Percentiles rank a stretch among this genome's conserved stretches.
These are phyloP conservation scores for Trypanosoma caninum DNA, from an alignment of 208 protist species.

Conservation along the genomic window DNA sequence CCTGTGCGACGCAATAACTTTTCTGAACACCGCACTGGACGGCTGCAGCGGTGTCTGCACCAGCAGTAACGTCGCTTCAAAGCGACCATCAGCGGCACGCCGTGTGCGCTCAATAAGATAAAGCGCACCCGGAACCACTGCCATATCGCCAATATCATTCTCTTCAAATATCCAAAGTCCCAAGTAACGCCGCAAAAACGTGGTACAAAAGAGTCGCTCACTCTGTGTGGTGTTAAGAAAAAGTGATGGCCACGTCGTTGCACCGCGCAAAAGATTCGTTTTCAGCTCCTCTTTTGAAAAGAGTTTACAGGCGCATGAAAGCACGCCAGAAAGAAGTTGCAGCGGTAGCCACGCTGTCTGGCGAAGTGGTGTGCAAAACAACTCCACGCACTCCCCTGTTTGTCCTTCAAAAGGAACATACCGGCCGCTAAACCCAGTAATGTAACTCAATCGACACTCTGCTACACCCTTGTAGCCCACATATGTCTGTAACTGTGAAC, in stretches of 20 bases:
- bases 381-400: slow-evolving; percentile 3
- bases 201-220: slow-evolving; percentile 29
- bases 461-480: slow-evolving; percentile 20
- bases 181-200: slow-evolving; percentile 25
- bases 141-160: slow-evolving; percentile 18
- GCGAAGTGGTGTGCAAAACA: slow-evolving; percentile 15
- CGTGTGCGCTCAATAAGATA: slow-evolving; percentile 24
- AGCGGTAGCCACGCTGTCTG: slow-evolving; percentile 11
- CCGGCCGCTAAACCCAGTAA: slow-evolving; percentile 17
- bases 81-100: neutral
- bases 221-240: slow-evolving; percentile 11
- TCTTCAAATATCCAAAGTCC: slow-evolving; percentile 23
- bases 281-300: slow-evolving; percentile 5
- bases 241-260: slow-evolving; percentile 19
- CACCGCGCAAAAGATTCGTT: neutral
- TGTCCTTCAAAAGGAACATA: neutral
- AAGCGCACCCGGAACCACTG: slow-evolving; percentile 10
- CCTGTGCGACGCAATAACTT: slow-evolving; percentile 8
- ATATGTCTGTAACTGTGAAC: neutral
- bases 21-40: slow-evolving; percentile 8
- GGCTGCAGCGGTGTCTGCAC: slow-evolving; percentile 20
- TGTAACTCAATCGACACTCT: slow-evolving; percentile 23
- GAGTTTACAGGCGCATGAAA: slow-evolving; percentile 16
- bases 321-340: slow-evolving; percentile 14
- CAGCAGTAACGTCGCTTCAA: slow-evolving; percentile 17